Base-by-base conservation (phyloP, 345 rosid species). In the Cardamine occulta region DNA sequence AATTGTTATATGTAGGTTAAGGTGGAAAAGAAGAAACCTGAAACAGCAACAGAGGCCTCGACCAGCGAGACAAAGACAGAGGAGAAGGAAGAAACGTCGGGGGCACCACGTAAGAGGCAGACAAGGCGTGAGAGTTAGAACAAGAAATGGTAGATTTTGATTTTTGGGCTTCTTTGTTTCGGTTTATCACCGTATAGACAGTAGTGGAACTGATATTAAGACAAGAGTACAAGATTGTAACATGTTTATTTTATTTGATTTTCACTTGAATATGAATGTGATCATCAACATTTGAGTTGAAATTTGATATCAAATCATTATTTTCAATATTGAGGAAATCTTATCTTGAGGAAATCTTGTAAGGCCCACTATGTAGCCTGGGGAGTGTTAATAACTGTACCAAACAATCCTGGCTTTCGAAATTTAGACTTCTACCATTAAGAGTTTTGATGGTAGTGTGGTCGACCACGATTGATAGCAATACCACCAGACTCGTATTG, bases 71-170 rank as follows among this genome's bases (percentile, higher is more conserved):
- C 77, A 42, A 73, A 64, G 1, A 31, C 77, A 19, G 69, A 63
- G 59, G 86, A 85, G 80, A 82, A 79, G 74, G 88, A 79, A 28
- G 84, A 74, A 49, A 40, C 59, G 0, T 69, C 74, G 0, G 82
- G 85, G 19, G 83, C 83, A 48, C 84, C 88, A 55, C 86, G 86
- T 8, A 74, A 57, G 78, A 78, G 86, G 12, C 81, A 81, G 58
- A 21, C 83, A 3, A 84, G 89, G 40, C 93, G 89, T 23, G 93
- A 86, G 1, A 82, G 56, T 74, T 86, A 64, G 79, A 70, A 10
- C 10, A 17, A 10, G 3, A 42, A 56, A 7, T 5, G 3, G 15
- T 32, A 35, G 40, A 63, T 63, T 73, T 73, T 52, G 42, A 48
- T 58, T 48, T 71, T 23, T 48, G 51, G 35, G 40, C 1, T 15